Conservation (phyloP, 2,329 filamentous ascomycete genomes). For the Samsoniella hepiali region DNA sequence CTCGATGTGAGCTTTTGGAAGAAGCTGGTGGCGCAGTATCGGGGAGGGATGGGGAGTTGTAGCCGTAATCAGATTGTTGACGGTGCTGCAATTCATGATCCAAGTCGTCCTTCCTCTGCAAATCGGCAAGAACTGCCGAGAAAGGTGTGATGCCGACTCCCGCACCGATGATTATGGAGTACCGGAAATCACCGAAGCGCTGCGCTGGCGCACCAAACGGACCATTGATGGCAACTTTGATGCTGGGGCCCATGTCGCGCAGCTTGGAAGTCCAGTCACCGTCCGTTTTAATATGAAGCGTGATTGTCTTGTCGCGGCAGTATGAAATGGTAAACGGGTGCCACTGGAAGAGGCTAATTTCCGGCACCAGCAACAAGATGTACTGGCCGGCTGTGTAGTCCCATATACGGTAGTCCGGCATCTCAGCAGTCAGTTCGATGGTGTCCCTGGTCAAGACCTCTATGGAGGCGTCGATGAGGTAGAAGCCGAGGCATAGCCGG, state of each 20-base stretch:
- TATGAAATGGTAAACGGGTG: slow-evolving; percentile 58
- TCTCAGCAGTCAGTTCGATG: slow-evolving; percentile 45
- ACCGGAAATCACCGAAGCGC: slow-evolving; percentile 56
- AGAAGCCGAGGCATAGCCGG: slow-evolving; percentile 47
- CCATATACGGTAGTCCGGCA: slow-evolving; percentile 48
- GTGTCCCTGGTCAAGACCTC: slow-evolving; percentile 52
- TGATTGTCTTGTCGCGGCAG: slow-evolving; percentile 49
- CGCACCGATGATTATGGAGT: slow-evolving; percentile 53
- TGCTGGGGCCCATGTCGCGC: slow-evolving; percentile 39
- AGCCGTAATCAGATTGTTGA: not conserved
- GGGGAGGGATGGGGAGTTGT: slow-evolving; percentile 8
- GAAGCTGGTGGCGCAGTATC: slow-evolving; percentile 19
- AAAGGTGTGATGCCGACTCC: slow-evolving; percentile 59
- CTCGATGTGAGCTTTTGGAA: slow-evolving; percentile 24
- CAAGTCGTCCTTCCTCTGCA: slow-evolving; percentile 46
- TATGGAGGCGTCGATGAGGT: slow-evolving; percentile 45
- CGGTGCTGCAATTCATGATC: slow-evolving; percentile 29
- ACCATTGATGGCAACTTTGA: slow-evolving; percentile 53
- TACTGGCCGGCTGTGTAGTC: slow-evolving; percentile 56
- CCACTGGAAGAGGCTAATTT: slow-evolving; percentile 54
- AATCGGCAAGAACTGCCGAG: slow-evolving; percentile 52
- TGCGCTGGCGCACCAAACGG: slow-evolving; percentile 58
- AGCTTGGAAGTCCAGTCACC: slow-evolving; percentile 53
- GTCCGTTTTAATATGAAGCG: slow-evolving; percentile 57
- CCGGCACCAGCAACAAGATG: slow-evolving; percentile 53